phyloP scores from a whole-genome alignment of 176 grass and related monocot species.

The Eleusine indica region DNA sequence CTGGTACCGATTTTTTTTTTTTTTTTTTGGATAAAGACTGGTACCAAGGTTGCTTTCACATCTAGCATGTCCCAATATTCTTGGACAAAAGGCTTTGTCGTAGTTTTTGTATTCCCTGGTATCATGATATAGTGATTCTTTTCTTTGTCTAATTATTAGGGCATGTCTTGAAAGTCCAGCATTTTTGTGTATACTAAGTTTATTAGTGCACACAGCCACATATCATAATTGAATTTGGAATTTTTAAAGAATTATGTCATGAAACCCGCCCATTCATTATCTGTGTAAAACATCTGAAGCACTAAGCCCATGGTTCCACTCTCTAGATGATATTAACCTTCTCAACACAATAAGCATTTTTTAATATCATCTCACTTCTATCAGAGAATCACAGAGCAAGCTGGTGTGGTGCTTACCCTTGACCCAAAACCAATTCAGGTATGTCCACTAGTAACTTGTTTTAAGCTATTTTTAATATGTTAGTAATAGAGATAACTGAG shows the following conservation, averaged over 20 bases:
- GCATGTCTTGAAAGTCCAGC: neutral
- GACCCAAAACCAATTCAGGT: slow-evolving; percentile 99
- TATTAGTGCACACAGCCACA: neutral
- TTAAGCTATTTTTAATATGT: slow-evolving; percentile 10
- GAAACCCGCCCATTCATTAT: neutral
- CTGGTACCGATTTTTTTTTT: too few species aligned
- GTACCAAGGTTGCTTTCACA: neutral
- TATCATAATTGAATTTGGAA: neutral
- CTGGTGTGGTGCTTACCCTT: slow-evolving; percentile 89
- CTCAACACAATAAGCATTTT: neutral
- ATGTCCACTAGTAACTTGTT: slow-evolving; percentile 36
- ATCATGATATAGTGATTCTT: neutral
- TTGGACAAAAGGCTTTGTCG: neutral
- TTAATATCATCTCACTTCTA: slow-evolving; percentile 41
- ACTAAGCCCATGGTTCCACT: neutral
- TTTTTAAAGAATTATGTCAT: neutral
- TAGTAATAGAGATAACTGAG: slow-evolving; percentile 18
- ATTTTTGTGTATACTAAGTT: neutral
- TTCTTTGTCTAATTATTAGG: neutral
- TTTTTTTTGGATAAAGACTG: too few species aligned
- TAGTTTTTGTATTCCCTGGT: neutral
- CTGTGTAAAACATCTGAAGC: slow-evolving; percentile 1
- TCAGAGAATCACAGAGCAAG: slow-evolving; percentile 99
- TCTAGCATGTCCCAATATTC: neutral
- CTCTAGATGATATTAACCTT: neutral